Percentiles rank a stretch among this genome's conserved stretches.
Evolutionary conservation across 768 basidiomycete species (phyloP).

Genomic region (Melanogaster broomeanus): DNA sequence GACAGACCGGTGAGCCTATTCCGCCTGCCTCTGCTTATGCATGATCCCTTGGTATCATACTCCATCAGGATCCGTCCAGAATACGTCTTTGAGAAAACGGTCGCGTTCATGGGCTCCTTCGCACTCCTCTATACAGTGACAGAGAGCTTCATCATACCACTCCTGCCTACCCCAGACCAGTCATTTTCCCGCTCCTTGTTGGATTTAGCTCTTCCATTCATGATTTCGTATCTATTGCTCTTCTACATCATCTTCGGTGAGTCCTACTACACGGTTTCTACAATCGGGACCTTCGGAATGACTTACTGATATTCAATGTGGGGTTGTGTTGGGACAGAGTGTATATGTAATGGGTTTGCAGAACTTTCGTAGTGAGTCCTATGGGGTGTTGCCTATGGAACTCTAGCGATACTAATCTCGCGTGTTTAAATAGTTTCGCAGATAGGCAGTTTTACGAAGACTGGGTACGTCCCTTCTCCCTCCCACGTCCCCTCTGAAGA

Average conservation of each 20-base stretch:
- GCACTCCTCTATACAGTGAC: slow-evolving; percentile 91
- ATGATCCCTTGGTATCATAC: not conserved
- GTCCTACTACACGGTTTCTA: slow-evolving; percentile 1
- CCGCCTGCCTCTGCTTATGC: not conserved
- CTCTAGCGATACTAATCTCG: slow-evolving; percentile 1
- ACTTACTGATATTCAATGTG: not conserved
- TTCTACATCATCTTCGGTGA: slow-evolving; percentile 86
- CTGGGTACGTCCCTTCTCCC: slow-evolving; percentile 56
- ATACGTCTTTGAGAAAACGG: slow-evolving; percentile 56
- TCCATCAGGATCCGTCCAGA: slow-evolving; percentile 43
- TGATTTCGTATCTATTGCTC: slow-evolving; percentile 86
- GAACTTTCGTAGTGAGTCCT: slow-evolving; percentile 79
- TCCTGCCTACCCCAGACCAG: slow-evolving; percentile 65
- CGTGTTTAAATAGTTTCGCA: slow-evolving; percentile 65
- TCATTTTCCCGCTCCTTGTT: slow-evolving; percentile 76
- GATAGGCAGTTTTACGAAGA: slow-evolving; percentile 98
- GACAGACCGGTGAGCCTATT: slow-evolving; percentile 65
- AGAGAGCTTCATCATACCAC: slow-evolving; percentile 91
- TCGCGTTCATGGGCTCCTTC: slow-evolving; percentile 96
- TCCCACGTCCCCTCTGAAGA: not conserved
- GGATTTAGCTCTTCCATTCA: slow-evolving; percentile 90
- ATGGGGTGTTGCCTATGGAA: not conserved
- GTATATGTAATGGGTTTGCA: slow-evolving; percentile 95
- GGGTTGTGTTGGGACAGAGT: slow-evolving; percentile 53
- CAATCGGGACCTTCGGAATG: not conserved